Base-by-base conservation (phyloP, 108 stramenopile genomes). In the Schizochytrium sp. region DNA sequence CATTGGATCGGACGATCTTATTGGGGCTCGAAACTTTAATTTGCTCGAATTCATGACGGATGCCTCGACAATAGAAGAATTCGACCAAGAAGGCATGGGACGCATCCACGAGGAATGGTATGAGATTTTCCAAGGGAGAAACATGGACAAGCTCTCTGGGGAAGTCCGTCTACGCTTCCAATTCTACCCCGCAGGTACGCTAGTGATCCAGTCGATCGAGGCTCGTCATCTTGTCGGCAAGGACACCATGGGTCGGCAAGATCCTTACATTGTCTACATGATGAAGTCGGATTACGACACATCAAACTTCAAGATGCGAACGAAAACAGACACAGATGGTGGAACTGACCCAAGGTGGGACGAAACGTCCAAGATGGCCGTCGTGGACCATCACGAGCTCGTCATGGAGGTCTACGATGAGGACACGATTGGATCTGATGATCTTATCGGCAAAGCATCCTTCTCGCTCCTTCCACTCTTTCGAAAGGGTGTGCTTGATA, bases 311-410 rank as follows among this genome's bases (percentile, higher is more conserved):
- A 87, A 76, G 21, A 59, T 87, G 18, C 92, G 92, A 76, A 95
- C 94, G 5, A 83, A 87, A 28, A 94, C 92, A 21, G 93, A 93
- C 88, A 92, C 92, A 63, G 93, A 90, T 47, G 92, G 90, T 51
- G 93, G 92, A 18, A 88, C 57, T 44, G 88, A 89, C 23, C 92
- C 93, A 0, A 44, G 34, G 41, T 94, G 95, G 95, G 43, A 90
- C 59, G 87, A 92, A 28, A 57, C 29, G 14, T 57, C 94, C 6
- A 44, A 23, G 25, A 55, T 96, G 60, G 91, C 94, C 57, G 90
- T 96, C 45, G 96, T 96, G 58, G 95, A 95, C 91, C 95, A 96
- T 83, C 92, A 92, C 88, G 72, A 72, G 34, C 63, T 96, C 25
- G 43, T 72, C 29, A 58, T 96, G 60, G 95, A 96, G 72, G 94